A percentile compares a stretch with the other conserved stretches of the same genome.
Conservation (phyloP, 2,329 filamentous ascomycete genomes). For the Ceratocystis cacaofunesta region DNA sequence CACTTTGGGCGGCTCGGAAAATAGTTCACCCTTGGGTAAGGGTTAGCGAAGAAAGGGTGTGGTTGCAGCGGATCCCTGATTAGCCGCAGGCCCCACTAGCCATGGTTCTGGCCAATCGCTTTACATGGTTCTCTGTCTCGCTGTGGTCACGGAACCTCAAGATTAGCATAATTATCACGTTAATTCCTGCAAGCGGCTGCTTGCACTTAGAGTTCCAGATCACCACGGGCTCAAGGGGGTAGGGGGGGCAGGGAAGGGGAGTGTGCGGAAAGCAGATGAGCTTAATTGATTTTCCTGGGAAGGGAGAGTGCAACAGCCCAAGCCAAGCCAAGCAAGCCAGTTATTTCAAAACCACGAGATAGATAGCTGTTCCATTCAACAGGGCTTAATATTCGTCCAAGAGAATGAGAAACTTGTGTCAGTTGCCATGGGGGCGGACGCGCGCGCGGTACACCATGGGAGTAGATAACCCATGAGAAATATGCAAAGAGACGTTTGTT, state of each 20-base stretch:
- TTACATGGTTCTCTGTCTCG: conserved; percentile 7
- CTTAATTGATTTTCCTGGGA: conserved; percentile 1
- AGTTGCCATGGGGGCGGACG: no score
- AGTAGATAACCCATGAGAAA: no score
- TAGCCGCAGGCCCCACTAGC: neutral
- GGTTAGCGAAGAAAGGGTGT: neutral
- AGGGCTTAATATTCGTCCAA: no score
- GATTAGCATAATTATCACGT: neutral
- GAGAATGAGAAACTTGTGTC: no score
- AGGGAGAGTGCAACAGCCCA: neutral
- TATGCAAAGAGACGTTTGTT: no score
- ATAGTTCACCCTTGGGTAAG: conserved; percentile 1
- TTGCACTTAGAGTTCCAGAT: neutral
- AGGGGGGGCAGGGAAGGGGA: neutral
- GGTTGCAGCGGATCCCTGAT: neutral
- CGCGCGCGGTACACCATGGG: no score
- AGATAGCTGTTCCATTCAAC: no score
- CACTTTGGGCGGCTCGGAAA: neutral
- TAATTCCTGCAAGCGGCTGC: neutral
- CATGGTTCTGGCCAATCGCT: conserved; percentile 2
- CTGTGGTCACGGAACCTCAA: neutral
- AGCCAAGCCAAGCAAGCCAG: neutral
- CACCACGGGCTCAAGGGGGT: neutral
- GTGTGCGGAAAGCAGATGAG: neutral
- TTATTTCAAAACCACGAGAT: no score